phyloP scores from a whole-genome alignment of 768 basidiomycete genomes.

The Cantharellus anzutake region DNA sequence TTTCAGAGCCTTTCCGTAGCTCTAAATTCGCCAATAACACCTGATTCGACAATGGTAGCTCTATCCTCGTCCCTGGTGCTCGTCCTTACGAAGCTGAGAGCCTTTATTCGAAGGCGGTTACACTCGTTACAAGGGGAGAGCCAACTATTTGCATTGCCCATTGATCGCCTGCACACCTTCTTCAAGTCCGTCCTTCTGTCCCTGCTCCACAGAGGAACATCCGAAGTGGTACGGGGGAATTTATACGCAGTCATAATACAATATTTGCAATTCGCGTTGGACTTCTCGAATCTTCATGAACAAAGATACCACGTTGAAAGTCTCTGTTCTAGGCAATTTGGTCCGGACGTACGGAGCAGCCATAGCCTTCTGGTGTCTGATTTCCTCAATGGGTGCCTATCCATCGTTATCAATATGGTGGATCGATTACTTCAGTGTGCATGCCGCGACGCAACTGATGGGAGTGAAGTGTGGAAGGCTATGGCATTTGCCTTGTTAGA shows the following conservation, averaged over 20 bases:
- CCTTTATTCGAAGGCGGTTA: slow-evolving; percentile 14
- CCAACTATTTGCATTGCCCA: slow-evolving; percentile 30
- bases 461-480: slow-evolving; percentile 93
- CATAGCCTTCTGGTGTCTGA: background rate
- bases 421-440: slow-evolving; percentile 57
- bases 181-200: slow-evolving; percentile 58
- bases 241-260: slow-evolving; percentile 85
- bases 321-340: background rate
- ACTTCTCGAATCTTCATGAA: background rate
- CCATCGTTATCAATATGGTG: slow-evolving; percentile 42
- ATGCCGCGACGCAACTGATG: slow-evolving; percentile 84
- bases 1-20: slow-evolving; percentile 61
- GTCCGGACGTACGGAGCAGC: background rate
- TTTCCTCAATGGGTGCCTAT: slow-evolving; percentile 35
- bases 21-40: slow-evolving; percentile 42
- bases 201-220: slow-evolving; percentile 52
- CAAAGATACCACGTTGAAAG: background rate
- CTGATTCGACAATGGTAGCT: slow-evolving; percentile 58
- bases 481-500: slow-evolving; percentile 84
- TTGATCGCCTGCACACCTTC: slow-evolving; percentile 58
- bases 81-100: slow-evolving; percentile 72
- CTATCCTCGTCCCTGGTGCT: slow-evolving; percentile 70
- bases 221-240: slow-evolving; percentile 81
- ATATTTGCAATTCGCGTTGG: slow-evolving; percentile 47
- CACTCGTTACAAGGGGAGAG: slow-evolving; percentile 47